Base-by-base conservation (phyloP, 257 asterid genomes). In the Nicotiana paniculata region DNA sequence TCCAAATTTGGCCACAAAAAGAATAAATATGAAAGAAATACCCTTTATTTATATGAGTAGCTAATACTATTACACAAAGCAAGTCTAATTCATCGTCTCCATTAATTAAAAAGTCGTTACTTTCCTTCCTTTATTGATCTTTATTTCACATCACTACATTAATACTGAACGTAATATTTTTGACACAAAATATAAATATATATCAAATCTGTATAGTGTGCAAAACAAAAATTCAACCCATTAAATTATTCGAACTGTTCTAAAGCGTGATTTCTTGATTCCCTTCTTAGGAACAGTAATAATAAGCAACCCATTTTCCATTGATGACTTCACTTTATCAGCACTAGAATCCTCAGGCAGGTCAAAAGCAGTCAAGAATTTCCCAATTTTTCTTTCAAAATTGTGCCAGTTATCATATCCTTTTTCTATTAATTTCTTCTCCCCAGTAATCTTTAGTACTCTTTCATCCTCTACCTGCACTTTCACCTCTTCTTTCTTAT, bases 401-500 rank as follows among this genome's bases (percentile, higher is more conserved):
- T 21, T n/a, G 35, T 70, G 78, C 78, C 78, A 54, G 30, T 30
- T 30, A 21, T 77, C 67, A 77, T 53, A 43, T 4, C 26, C 78
- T 70, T 70, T 70, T 70, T 43, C 35, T 70, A 70, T 1, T 70
- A 43, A 1, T 21, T 43, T 70, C 46, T 70, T 70, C 59, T 70
- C 78, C 21, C 78, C 78, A 21, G 59, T 70, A 4, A 70, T 70
- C 59, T 43, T 70, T 24, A 70, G 10, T 21, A 70, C 35, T 10
- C 21, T 54, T 0, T 21, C 78, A 43, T 70, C 21, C 13, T 70
- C 78, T 18, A 70, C 78, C 46, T 43, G 58, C 6, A 70, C 37
- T 37, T 70, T 70, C 37, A 70, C 78, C 43, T 70, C 78, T 70
- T 70, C 78, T 70, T 70, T 70, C 78, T 70, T 70, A 9, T 21